These are phyloP conservation scores for Geotrichum restrictum DNA, from an alignment of 1,139 yeast genomes.

Conservation along the genomic window DNA sequence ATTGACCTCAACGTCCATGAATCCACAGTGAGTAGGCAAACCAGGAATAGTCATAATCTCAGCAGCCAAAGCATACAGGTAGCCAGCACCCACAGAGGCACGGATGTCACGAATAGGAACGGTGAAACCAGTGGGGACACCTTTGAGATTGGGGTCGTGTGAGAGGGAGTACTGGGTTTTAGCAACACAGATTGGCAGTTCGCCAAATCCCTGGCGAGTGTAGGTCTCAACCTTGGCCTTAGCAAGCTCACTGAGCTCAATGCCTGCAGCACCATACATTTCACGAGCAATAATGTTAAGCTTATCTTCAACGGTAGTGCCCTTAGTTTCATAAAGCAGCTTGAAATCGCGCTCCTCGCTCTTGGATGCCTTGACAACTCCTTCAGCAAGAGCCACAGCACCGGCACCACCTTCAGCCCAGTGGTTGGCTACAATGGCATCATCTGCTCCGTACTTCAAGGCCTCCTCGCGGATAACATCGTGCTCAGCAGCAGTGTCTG, in stretches of 20 bases:
- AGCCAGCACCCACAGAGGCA: slow-evolving; percentile 95
- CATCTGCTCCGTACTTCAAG: slow-evolving; percentile 88
- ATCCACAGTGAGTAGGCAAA: slow-evolving; percentile 92
- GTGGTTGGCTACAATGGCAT: slow-evolving; percentile 91
- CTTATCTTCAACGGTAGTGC: slow-evolving; percentile 72
- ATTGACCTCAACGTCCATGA: slow-evolving; percentile 93
- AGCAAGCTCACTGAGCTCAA: slow-evolving; percentile 83
- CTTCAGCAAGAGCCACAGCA: slow-evolving; percentile 81
- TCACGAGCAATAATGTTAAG: slow-evolving; percentile 76
- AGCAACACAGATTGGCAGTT: slow-evolving; percentile 94
- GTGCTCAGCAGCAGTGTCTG: slow-evolving; percentile 81
- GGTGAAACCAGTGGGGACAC: slow-evolving; percentile 90
- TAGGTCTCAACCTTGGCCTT: slow-evolving; percentile 76
- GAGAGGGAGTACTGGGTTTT: slow-evolving; percentile 96
- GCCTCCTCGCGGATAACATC: slow-evolving; percentile 80
- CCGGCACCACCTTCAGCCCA: slow-evolving; percentile 99
- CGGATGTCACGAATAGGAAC: slow-evolving; percentile 94
- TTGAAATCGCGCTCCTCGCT: slow-evolving; percentile 52
- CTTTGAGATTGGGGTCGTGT: slow-evolving; percentile 89
- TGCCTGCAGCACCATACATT: slow-evolving; percentile 93
- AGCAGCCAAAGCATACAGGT: slow-evolving; percentile 92
- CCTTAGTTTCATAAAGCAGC: slow-evolving; percentile 68
- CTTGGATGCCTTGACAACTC: slow-evolving; percentile 73
- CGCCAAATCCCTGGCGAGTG: slow-evolving; percentile 85
- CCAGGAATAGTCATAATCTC: slow-evolving; percentile 98